Evolutionary conservation across 2,329 filamentous ascomycete genomes (phyloP).

Genomic region (Falciphora oryzae): DNA sequence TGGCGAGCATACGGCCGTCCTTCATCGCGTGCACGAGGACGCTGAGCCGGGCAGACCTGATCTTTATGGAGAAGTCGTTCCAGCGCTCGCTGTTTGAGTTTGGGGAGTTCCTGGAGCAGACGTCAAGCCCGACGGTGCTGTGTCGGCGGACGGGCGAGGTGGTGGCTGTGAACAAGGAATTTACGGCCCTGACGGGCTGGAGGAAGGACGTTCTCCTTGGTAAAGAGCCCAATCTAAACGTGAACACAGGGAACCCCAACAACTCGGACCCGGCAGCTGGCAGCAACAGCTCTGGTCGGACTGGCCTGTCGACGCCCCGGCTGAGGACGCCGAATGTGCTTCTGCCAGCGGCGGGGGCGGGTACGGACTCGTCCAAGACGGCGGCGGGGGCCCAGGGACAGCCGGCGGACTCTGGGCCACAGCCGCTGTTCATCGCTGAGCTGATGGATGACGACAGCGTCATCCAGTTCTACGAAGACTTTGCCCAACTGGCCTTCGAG

Average conservation of each 20-base stretch:
- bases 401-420: conserved; percentile 42
- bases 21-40: conserved; percentile 89
- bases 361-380: conserved; percentile 24
- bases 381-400: conserved; percentile 17
- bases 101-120: conserved; percentile 84
- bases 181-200: conserved; percentile 94
- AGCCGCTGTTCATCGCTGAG: conserved; percentile 87
- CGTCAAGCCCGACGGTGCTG: conserved; percentile 85
- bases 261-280: conserved; percentile 28
- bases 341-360: conserved; percentile 1
- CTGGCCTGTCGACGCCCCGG: conserved; percentile 45
- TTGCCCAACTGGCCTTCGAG: conserved; percentile 85
- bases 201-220: conserved; percentile 83
- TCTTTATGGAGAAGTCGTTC: conserved; percentile 98
- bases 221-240: conserved; percentile 79
- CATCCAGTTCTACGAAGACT: conserved; percentile 93
- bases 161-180: conserved; percentile 94
- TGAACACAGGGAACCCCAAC: conserved; percentile 56
- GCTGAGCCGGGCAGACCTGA: conserved; percentile 79
- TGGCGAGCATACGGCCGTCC: conserved; percentile 84
- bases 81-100: conserved; percentile 90
- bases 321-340: conserved; percentile 35
- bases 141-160: conserved; percentile 90
- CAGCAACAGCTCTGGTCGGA: conserved; percentile 32
- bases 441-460: conserved; percentile 90